Evolutionary conservation across 2,329 filamentous ascomycete species (phyloP).

Genomic region (Sporothrix globosa): DNA sequence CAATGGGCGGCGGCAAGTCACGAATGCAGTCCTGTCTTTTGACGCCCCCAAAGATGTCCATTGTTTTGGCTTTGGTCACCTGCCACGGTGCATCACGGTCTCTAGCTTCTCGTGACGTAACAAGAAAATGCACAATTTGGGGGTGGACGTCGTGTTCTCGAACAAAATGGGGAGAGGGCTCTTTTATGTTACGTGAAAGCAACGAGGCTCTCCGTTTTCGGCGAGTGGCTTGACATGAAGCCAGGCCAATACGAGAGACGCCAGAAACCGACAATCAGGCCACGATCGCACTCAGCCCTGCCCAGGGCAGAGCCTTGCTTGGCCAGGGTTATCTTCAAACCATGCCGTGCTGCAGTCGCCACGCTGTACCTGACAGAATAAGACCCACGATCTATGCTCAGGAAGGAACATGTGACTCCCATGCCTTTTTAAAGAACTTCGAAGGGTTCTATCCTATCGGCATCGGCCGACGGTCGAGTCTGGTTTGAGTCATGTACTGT

Average conservation of each 20-base stretch:
- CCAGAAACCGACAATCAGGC: constrained; percentile 4
- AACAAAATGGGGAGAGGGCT: neutral
- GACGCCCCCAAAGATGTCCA: neutral
- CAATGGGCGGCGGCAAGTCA: neutral
- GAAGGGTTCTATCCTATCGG: neutral
- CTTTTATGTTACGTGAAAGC: neutral
- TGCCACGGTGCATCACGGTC: constrained; percentile 1
- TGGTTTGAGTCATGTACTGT: neutral
- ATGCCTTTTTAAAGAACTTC: too few relatives aligned
- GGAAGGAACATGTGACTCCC: constrained; percentile 4
- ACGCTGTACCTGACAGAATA: neutral
- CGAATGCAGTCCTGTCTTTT: constrained; percentile 4
- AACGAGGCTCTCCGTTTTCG: constrained; percentile 5
- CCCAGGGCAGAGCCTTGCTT: neutral
- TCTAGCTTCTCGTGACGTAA: constrained; percentile 15
- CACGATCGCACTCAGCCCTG: constrained; percentile 1
- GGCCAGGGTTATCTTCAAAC: neutral
- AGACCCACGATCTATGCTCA: neutral
- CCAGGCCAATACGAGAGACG: neutral
- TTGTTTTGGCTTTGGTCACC: constrained; percentile 9
- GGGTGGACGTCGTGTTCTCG: neutral
- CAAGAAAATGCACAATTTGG: neutral
- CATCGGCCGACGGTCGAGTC: neutral
- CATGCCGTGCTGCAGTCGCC: neutral
- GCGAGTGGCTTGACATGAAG: constrained; percentile 1